phyloP scores from a whole-genome alignment of 345 rosid species.

The Aurinia saxatilis region DNA sequence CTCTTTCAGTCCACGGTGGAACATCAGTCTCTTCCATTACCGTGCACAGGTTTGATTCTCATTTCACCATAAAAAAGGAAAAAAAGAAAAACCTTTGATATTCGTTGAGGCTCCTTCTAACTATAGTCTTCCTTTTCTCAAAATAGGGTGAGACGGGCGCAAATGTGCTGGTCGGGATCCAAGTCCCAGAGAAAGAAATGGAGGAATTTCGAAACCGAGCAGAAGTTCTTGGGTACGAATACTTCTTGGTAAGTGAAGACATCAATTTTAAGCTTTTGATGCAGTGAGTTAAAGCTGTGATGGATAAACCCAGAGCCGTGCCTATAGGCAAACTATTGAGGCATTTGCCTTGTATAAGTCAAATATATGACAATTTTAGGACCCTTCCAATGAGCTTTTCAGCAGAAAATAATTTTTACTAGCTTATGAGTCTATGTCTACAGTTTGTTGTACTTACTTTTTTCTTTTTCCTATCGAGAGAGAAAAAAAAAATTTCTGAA shows the following conservation, averaged over 20 bases:
- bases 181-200: slow-evolving; percentile 48
- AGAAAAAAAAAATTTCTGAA: too few species aligned
- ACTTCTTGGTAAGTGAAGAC: slow-evolving; percentile 57
- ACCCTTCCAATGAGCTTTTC: too few species aligned
- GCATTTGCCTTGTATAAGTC: too few species aligned
- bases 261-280: slow-evolving; percentile 57
- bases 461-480: too few species aligned
- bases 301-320: too few species aligned
- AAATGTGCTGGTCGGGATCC: slow-evolving; percentile 86
- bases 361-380: too few species aligned
- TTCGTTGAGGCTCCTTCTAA: background rate
- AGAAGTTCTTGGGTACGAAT: slow-evolving; percentile 60
- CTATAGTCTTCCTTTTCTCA: slow-evolving; percentile 5
- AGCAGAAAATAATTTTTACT: too few species aligned
- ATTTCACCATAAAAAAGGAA: background rate
- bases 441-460: too few species aligned
- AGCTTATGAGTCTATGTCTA: too few species aligned
- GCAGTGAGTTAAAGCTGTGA: slow-evolving; percentile 36
- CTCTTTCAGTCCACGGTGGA: slow-evolving; percentile 89
- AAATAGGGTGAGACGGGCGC: slow-evolving; percentile 92
- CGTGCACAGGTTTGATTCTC: slow-evolving; percentile 58
- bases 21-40: slow-evolving; percentile 93
- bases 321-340: too few species aligned
- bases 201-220: slow-evolving; percentile 54
- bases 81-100: too few species aligned